A percentile compares a stretch with the other conserved stretches of the same genome.
Conservation (phyloP, 2,329 filamentous ascomycete species). For the Verticillium nubilum region DNA sequence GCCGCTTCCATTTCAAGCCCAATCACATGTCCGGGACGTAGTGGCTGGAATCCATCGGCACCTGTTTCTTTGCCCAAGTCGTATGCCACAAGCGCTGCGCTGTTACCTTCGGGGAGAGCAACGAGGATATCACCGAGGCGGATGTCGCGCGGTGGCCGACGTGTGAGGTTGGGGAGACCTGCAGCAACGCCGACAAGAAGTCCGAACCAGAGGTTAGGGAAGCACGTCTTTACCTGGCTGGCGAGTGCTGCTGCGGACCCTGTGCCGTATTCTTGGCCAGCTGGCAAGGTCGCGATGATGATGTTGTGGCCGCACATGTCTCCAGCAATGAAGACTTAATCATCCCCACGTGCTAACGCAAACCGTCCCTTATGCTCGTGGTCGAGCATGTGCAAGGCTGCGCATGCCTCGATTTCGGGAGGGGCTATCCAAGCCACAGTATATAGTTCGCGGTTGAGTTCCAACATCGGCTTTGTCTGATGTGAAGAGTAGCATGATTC, state of each 20-base stretch:
- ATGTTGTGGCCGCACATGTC: conserved; percentile 28
- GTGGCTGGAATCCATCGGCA: conserved; percentile 16
- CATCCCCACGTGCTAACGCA: conserved; percentile 20
- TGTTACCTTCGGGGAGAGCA: conserved; percentile 16
- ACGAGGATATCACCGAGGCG: conserved; percentile 32
- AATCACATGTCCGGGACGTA: conserved; percentile 15
- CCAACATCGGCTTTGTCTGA: too few relatives aligned
- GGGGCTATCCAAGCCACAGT: conserved; percentile 31
- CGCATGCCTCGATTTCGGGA: conserved; percentile 27
- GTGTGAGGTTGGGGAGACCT: conserved; percentile 22
- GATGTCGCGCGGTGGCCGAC: conserved; percentile 23
- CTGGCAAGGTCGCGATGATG: conserved; percentile 26
- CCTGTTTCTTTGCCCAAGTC: conserved; percentile 25
- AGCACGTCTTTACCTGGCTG: conserved; percentile 25
- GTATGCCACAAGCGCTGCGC: conserved; percentile 23
- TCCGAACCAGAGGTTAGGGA: conserved; percentile 29
- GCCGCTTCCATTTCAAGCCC: conserved; percentile 27
- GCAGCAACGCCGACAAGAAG: conserved; percentile 30
- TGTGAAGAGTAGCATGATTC: too few relatives aligned
- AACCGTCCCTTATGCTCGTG: conserved; percentile 24
- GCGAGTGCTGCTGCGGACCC: conserved; percentile 26
- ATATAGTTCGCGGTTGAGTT: too few relatives aligned
- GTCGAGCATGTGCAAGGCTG: conserved; percentile 28
- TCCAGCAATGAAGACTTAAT: conserved; percentile 30
- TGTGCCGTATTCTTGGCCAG: conserved; percentile 26